Evolutionary conservation across 108 stramenopile genomes (phyloP), one percentile per base, ranked within the genome.

Genomic region (Skeletonema marinoi): DNA sequence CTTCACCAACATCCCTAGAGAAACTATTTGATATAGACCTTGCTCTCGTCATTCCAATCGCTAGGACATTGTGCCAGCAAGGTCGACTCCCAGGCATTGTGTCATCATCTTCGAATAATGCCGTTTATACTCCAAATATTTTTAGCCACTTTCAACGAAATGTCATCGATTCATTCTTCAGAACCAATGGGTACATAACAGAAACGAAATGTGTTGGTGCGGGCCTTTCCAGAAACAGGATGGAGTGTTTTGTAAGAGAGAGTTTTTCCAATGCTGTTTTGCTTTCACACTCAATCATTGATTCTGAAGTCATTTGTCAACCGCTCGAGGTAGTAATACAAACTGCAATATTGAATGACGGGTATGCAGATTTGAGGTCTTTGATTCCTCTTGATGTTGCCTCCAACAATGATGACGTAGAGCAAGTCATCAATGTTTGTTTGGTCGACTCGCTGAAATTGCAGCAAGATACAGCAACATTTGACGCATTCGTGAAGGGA

Each of bases 331-430:
- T 7, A 32, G 72, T 73, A 35, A 44, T 80, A 36, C 67, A 74
- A 69, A 35, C 62, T 17, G 56, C 79, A 6, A 29, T 74, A 10
- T 59, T 74, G 16, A 74, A 74, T 60, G 48, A 69, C 14, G 32
- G 66, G 7, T 69, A 73, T 74, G 73, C 39, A 21, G 79, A 80
- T 54, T 48, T 80, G 68, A 80, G 56, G 41, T 51, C 79, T 19
- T 21, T 63, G 60, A 68, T 80, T 32, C 73, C 79, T 2, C 66
- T 54, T 44, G 79, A 80, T 68, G 5, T 80, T 62, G 61, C 46
- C 46, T 61, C 59, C 29, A 44, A 33, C 60, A 60, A 54, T 63
- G 73, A 80, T 10, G 79, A 80, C 38, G 31, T 80, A 32, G 62
- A 29, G 10, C 66, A 61, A 32, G 38, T 80, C 31, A 41, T 74